Evolutionary conservation across 176 grass and related monocot genomes (phyloP).

Genomic region (Raddia guianensis): DNA sequence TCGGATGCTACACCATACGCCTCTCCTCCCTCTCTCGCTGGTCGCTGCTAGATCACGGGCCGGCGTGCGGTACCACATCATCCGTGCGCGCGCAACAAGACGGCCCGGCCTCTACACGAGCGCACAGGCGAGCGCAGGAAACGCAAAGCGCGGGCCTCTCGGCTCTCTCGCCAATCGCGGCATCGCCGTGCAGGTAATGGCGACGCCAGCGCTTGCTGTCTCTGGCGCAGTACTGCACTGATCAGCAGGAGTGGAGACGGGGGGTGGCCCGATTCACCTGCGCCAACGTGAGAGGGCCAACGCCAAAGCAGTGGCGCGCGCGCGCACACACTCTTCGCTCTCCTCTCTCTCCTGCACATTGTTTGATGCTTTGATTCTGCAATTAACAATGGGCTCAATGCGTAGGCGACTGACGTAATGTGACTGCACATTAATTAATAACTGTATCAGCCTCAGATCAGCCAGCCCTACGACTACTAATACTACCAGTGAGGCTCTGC

Average conservation of each 20-base stretch:
- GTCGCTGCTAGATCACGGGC: conserved; percentile 39
- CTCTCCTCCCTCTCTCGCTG: neutral
- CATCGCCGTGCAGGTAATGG: conserved; percentile 44
- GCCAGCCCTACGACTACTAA: too few species aligned
- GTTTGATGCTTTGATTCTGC: conserved; percentile 50
- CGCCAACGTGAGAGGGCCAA: conserved; percentile 14
- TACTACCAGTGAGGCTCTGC: neutral
- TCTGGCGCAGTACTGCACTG: neutral
- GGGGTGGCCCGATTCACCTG: conserved; percentile 31
- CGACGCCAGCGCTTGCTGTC: conserved; percentile 31
- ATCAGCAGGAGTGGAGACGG: neutral
- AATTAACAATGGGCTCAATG: conserved; percentile 46
- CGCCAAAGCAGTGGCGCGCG: neutral
- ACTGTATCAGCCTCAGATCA: conserved; percentile 36
- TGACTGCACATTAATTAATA: conserved; percentile 43
- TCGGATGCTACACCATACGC: too few species aligned
- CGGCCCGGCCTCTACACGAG: conserved; percentile 29
- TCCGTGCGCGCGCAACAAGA: conserved; percentile 30
- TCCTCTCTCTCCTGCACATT: conserved; percentile 29
- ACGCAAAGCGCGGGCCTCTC: neutral
- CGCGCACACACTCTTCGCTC: neutral
- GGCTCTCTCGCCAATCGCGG: conserved; percentile 37
- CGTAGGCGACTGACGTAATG: conserved; percentile 32
- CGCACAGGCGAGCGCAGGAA: conserved; percentile 33
- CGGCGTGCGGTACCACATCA: neutral